Evolutionary conservation across 2,329 filamentous ascomycete genomes (phyloP), one percentile per base, ranked within the genome.

Genomic region (Ophiostoma pallidulum): DNA sequence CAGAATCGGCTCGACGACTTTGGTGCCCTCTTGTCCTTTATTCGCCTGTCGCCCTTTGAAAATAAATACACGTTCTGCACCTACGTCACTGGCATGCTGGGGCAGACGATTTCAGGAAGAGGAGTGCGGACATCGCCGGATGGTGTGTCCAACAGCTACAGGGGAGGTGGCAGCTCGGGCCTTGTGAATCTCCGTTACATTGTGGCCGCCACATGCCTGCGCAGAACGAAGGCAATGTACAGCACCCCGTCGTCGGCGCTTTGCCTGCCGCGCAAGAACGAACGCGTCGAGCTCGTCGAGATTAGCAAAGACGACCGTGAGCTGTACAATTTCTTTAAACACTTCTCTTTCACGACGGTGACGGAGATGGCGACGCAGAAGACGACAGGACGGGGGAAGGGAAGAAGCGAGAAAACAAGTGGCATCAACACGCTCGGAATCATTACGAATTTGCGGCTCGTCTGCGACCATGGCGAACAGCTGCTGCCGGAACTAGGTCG

Each of bases 1-100:
- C 74, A 78, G 49, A 78, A 78, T 52, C 61, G 60, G 2, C 60
- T 78, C 0, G 68, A 70, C 7, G 74, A 78, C 41, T 64, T 78
- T 4, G 73, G 70, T 0, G 64, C 73, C 0, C 60, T 78, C 0
- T 65, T 77, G 36, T 62, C 66, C 1, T 77, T 78, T 51, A 56
- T 77, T 19, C 58, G 63, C 37, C 62, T 67, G 1, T 58, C 60
- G 18, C 67, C 65, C 1, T 70, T 74, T 49, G 58, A 67, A 28
- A 66, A 28, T 5, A 10, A 6, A 5, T 6, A 28, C 24, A 10
- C 10, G 24, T 28, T 28, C 24, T 10, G 24, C 24, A 28, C 5
- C n/a, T n/a, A n/a, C n/a, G n/a, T n/a, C n/a, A n/a, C n/a, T n/a
- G n/a, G n/a, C n/a, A n/a, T n/a, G n/a, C n/a, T n/a, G n/a, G n/a